Evolutionary conservation across 257 asterid genomes (phyloP).

Genomic region (Gynochthodes officinalis): DNA sequence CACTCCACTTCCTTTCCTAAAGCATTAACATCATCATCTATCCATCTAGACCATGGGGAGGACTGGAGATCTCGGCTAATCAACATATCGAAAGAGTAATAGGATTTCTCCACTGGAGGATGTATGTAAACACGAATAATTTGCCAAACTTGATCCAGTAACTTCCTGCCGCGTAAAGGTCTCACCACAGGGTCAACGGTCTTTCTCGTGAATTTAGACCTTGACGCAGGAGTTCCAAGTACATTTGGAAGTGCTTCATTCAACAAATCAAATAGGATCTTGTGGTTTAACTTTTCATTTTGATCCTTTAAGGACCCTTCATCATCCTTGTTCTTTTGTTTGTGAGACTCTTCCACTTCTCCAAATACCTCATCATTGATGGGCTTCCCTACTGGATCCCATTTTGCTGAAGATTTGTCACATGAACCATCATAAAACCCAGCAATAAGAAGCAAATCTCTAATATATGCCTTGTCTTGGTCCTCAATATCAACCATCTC

Average conservation of each 20-base stretch:
- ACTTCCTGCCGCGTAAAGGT: conserved; percentile 64
- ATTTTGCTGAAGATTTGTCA: conserved; percentile 54
- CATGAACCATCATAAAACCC: conserved; percentile 71
- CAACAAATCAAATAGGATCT: conserved; percentile 59
- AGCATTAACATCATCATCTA: conserved; percentile 58
- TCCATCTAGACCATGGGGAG: conserved; percentile 50
- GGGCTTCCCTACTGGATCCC: conserved; percentile 83
- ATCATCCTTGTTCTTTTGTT: conserved; percentile 34
- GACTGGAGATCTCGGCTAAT: conserved; percentile 60
- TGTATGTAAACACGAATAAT: conserved; percentile 34
- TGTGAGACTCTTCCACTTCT: conserved; percentile 62
- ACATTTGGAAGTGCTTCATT: conserved; percentile 75
- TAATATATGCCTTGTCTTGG: conserved; percentile 64
- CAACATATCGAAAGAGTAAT: conserved; percentile 52
- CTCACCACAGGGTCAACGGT: conserved; percentile 34
- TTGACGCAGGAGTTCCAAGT: conserved; percentile 46
- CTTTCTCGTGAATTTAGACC: conserved; percentile 49
- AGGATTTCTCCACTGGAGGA: conserved; percentile 48
- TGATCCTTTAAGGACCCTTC: conserved; percentile 39
- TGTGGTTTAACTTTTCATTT: conserved; percentile 47
- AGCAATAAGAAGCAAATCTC: conserved; percentile 80
- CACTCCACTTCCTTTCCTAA: conserved; percentile 64
- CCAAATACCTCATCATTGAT: conserved; percentile 68
- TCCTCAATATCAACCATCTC: conserved; percentile 59
- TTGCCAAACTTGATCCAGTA: conserved; percentile 62